Conservation (phyloP, 352 stramenopile genomes). For the Globisporangium polare region DNA sequence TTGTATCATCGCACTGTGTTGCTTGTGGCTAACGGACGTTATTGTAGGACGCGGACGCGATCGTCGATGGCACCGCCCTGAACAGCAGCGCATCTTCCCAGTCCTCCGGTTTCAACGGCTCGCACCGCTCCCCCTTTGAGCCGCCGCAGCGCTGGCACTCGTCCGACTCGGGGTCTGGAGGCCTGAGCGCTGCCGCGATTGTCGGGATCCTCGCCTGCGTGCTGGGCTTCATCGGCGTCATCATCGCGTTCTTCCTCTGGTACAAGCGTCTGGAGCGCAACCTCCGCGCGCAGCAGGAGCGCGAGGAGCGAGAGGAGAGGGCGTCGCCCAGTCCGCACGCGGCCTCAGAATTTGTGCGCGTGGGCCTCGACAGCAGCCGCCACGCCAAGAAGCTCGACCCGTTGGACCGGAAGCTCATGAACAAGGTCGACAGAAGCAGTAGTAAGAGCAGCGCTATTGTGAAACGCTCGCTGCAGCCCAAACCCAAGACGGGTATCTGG, state of each 20-base stretch:
- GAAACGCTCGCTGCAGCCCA: background rate
- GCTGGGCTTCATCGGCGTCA: slow-evolving; percentile 17
- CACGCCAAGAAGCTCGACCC: slow-evolving; percentile 4
- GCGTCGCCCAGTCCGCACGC: background rate
- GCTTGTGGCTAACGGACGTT: background rate
- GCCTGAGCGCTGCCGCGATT: background rate
- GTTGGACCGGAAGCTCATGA: background rate
- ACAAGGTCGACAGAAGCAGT: background rate
- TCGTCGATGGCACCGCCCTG: background rate
- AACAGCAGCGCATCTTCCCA: background rate
- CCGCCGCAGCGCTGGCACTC: background rate
- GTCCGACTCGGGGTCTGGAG: background rate
- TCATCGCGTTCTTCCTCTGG: slow-evolving; percentile 16
- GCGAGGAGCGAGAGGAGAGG: background rate
- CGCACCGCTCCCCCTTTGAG: background rate
- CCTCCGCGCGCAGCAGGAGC: background rate
- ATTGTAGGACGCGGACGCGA: background rate
- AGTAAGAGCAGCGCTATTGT: no score
- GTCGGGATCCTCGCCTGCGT: slow-evolving; percentile 11
- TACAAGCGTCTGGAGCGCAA: slow-evolving; percentile 3
- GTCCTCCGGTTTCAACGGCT: background rate
- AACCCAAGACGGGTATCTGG: background rate
- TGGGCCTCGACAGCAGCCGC: background rate
- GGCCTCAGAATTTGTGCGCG: background rate
- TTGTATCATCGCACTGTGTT: no score